Base-by-base conservation (phyloP, 2,329 filamentous ascomycete genomes). In the Aspergillus sojae region DNA sequence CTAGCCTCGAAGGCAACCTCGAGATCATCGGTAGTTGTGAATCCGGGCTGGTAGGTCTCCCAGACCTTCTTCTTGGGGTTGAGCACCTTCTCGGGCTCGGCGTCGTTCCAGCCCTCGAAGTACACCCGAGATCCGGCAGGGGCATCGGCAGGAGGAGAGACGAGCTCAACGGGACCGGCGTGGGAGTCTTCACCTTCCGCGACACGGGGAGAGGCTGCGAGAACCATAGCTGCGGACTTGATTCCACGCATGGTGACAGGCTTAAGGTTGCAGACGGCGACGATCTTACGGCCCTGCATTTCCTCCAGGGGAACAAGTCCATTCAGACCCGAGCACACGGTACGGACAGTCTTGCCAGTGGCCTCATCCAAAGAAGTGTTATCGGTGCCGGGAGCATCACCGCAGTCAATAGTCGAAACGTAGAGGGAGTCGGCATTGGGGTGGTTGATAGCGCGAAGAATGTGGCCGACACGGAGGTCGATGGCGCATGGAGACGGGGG, bases 31-130 rank as follows among this genome's bases (percentile, higher is more conserved):
- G 91, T 96, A 9, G 94, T 99, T 34, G 92, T 96, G 82, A 98
- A 98, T 0, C 94, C 95, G 1, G 94, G 93, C 85, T 98, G 94
- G 81, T 97, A 92, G 11, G 86, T 92, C 85, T 99, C 95, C 94
- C 94, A 98, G 65, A 98, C 84, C 89, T 98, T 98, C 89, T 98
- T 99, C 90, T 99, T 99, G 63, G 95, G 95, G 85, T 98, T 99
- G 62, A 99, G 86, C 58, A 94, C 88, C 66, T 90, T 90, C 85
- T 99, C 95, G 0, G 95, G 93, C 84, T 96, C 91, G 64, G 93
- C 94, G 78, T 92, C 86, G 54, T 70, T 73, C 89, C 92, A 99
- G 55, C 95, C 95, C 77, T 98, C 92, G 76, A 99, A 99, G 85
- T 85, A 94, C 58, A 98, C 91, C 16, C 92, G 85, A 76, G 97